Evolutionary conservation across 2,329 filamentous ascomycete genomes (phyloP), one percentile per base, ranked within the genome.

Genomic region (Grosmannia clavigera): DNA sequence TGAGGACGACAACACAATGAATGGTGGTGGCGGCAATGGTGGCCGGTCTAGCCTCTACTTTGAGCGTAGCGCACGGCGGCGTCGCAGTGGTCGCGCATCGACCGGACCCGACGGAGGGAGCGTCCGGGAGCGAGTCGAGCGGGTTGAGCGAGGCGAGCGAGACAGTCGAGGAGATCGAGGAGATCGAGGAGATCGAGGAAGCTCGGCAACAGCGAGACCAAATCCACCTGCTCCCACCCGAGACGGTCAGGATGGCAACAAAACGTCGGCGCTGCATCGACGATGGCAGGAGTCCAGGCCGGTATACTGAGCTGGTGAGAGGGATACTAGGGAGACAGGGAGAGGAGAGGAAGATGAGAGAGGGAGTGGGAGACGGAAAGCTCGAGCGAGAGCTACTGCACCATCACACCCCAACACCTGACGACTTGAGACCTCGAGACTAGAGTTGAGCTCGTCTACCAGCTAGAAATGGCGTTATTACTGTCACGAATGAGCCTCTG

Each of bases 41-140:
- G 33, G 46, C 31, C 55, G 55, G 27, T 10, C 55, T 14, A 57
- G 55, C 10, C 6, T 57, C 31, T 43, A 33, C 7, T 14, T 60
- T 27, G 63, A 63, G 9, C 38, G 60, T 22, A 62, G 58, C 29
- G 61, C 70, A 27, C 70, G 78, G 51, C 74, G 78, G 56, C 74
- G 80, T 40, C 77, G 76, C 65, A 82, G 78, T 65, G 78, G 76
- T 2, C 73, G 81, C n/a, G 74, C 78, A 14, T 81, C 79, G 1
- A 10, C 76, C 72, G 68, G 73, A 71, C 14, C 67, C 72, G 5
- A 75, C 66, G 74, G 50, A 74, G 71, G 65, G 68, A 60, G 59
- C 61, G 25, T 58, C 53, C 53, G 54, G 33, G 19, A 22, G 10
- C 53, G 53, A 14, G 33, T 35, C 5, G 33, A 9, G 9, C 33